Evolutionary conservation across 257 asterid genomes (phyloP), one percentile per base, ranked within the genome.

Genomic region (Ilex aquifolium): DNA sequence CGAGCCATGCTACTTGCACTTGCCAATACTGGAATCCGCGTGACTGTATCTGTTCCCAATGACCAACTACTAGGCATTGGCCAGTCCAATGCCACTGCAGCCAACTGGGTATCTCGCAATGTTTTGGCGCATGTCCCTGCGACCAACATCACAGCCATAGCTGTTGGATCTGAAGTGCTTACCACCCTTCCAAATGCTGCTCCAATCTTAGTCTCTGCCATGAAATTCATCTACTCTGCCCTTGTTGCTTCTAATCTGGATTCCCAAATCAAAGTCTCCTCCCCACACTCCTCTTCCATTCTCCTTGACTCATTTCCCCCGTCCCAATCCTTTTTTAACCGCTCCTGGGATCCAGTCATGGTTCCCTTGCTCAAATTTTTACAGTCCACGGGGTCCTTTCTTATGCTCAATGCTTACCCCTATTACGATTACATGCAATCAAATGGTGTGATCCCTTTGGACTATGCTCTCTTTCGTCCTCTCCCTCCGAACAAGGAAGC

Each of bases 251-350:
- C 96, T n/a, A 85, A 85, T 64, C 95, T 88, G 2, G 96, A 76
- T 44, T 68, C 85, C 59, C 86, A 74, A 21, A 80, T 91, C 57
- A 86, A 86, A 74, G 95, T 91, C 32, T 88, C 98, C 56, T 82
- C 95, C 7, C 96, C 96, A 0, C 95, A 78, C 55, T 72, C 98
- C 1, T 84, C 95, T 40, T 77, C 86, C 30, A 70, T 91, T 56
- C 80, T 91, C 75, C 96, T 91, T 6, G 96, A 91, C 74, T 87
- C 96, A 2, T 91, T 91, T 52, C 96, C 98, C 1, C 98, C 98
- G 15, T 91, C 98, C 52, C 98, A 88, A 69, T 95, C 98, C 31
- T 91, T 91, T 71, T 91, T 91, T 46, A 91, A 88, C 64, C 95
- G 91, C 52, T 62, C 95, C 0, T 77, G 82, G 83, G 83, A 82